These are phyloP conservation scores for Xerophyta viscosa DNA, from an alignment of 106 monocot species.

Conservation along the genomic window DNA sequence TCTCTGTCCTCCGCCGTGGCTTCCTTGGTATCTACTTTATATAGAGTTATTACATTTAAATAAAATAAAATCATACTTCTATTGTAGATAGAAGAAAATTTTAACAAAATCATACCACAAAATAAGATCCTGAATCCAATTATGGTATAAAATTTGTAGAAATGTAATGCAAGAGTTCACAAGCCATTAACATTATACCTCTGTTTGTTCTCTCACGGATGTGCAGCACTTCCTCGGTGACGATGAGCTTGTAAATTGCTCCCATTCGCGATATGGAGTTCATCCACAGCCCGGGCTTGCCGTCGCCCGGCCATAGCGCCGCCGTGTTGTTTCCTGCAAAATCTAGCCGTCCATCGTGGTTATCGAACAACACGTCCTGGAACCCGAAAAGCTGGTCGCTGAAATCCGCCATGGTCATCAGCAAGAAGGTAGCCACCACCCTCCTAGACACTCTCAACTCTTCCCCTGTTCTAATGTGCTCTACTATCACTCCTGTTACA, in stretches of 20 bases:
- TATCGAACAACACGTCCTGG: conserved; percentile 66
- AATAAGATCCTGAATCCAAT: too few species aligned
- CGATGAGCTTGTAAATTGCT: conserved; percentile 43
- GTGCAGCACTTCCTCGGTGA: conserved; percentile 62
- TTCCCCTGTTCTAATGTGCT: conserved; percentile 72
- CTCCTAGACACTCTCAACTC: conserved; percentile 52
- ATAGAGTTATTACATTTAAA: too few species aligned
- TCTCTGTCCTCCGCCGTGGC: conserved; percentile 21
- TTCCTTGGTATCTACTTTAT: too few species aligned
- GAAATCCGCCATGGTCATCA: conserved; percentile 85
- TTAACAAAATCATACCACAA: too few species aligned
- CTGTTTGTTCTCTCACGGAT: conserved; percentile 17
- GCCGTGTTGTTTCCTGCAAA: conserved; percentile 37
- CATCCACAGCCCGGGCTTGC: conserved; percentile 72
- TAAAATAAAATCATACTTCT: too few species aligned
- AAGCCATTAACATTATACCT: not conserved
- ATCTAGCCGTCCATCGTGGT: conserved; percentile 45
- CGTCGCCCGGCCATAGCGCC: conserved; percentile 68
- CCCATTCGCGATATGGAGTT: conserved; percentile 59
- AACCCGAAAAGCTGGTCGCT: conserved; percentile 64
- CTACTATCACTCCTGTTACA: conserved; percentile 39
- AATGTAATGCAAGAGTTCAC: too few species aligned
- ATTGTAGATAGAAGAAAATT: too few species aligned
- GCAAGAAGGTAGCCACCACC: conserved; percentile 46
- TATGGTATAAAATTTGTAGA: too few species aligned